Evolutionary conservation across 23 red algal species (phyloP).

Genomic region (Chondrus crispus): DNA sequence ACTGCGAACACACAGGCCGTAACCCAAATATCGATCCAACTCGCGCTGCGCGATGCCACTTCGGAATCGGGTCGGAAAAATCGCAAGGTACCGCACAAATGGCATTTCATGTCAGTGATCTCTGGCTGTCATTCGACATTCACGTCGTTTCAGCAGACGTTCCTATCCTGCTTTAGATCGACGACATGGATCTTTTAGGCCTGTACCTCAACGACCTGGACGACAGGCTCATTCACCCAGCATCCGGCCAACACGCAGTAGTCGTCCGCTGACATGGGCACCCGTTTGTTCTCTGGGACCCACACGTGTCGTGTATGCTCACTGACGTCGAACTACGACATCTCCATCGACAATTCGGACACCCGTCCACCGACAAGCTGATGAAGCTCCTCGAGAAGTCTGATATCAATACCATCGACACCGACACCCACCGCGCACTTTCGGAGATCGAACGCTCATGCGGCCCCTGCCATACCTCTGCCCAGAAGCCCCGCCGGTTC

Average conservation of each 20-base stretch:
- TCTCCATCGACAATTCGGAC: background rate
- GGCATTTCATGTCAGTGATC: background rate
- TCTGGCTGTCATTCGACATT: background rate
- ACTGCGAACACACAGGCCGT: background rate
- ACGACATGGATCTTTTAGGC: background rate
- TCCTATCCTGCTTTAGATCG: background rate
- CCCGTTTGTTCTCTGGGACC: background rate
- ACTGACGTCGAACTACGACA: background rate
- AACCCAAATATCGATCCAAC: background rate
- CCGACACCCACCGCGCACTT: background rate
- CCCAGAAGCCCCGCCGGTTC: background rate
- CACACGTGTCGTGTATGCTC: background rate
- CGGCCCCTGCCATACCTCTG: background rate
- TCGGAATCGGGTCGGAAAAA: background rate
- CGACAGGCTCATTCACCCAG: background rate
- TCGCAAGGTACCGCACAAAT: background rate
- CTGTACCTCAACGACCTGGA: background rate
- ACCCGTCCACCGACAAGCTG: background rate
- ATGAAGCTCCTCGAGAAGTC: background rate
- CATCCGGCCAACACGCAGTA: background rate
- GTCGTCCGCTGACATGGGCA: background rate
- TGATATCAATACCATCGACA: background rate
- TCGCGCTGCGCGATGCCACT: background rate
- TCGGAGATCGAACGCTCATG: background rate
- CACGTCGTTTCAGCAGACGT: background rate